Conservation (phyloP, 331 rosid species). For the Dryas integrifolia region DNA sequence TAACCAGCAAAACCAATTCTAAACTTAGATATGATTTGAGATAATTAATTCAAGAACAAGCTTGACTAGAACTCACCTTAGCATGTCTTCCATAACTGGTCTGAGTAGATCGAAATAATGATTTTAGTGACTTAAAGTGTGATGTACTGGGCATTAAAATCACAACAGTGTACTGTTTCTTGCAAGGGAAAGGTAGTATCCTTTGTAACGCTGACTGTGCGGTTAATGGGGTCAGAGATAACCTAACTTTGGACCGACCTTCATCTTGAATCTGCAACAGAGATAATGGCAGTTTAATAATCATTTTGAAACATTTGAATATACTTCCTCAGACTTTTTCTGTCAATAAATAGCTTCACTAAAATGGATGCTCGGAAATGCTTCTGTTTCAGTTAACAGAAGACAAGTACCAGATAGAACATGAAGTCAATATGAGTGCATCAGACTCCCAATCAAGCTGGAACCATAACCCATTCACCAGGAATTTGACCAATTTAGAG, state of each 20-base stretch:
- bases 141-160: constrained; percentile 74
- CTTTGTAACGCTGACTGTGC: constrained; percentile 70
- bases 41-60: background rate
- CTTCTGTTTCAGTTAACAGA: background rate
- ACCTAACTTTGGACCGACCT: constrained; percentile 70
- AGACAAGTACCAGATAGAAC: background rate
- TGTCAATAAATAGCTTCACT: background rate
- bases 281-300: background rate
- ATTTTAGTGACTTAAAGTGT: constrained; percentile 49
- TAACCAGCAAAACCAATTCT: constrained; percentile 1
- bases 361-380: background rate
- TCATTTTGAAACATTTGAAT: background rate
- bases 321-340: background rate
- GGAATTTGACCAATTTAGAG: background rate
- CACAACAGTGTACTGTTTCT: constrained; percentile 75
- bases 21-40: background rate
- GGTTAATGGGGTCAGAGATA: constrained; percentile 53
- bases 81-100: constrained; percentile 47
- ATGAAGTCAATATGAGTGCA: too few species aligned
- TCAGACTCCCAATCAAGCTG: background rate
- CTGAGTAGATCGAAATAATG: constrained; percentile 46
- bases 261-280: constrained; percentile 68
- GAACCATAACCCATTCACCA: background rate
- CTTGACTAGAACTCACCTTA: constrained; percentile 48
- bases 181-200: constrained; percentile 83